These are phyloP conservation scores for Pezicula neosporulosa DNA, from an alignment of 2,329 filamentous ascomycete genomes.

Conservation along the genomic window DNA sequence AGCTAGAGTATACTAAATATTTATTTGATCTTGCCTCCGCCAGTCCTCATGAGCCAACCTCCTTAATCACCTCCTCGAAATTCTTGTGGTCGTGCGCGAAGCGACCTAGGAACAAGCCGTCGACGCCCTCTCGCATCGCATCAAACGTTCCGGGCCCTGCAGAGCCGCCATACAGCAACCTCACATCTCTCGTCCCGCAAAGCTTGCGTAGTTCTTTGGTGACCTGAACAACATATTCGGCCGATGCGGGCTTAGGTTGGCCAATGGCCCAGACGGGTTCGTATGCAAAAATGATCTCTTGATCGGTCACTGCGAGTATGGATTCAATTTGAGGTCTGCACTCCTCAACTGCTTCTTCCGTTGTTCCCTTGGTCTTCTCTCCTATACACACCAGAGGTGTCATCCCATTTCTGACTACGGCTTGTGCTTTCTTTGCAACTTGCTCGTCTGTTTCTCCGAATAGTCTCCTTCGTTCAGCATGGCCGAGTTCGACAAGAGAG, in stretches of 20 bases:
- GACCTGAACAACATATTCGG: constrained; percentile 70
- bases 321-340: constrained; percentile 63
- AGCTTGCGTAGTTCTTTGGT: constrained; percentile 35
- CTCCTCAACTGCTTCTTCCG: constrained; percentile 60
- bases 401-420: constrained; percentile 65
- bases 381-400: constrained; percentile 79
- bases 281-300: constrained; percentile 74
- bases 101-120: constrained; percentile 77
- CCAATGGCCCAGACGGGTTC: constrained; percentile 91
- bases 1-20: no score
- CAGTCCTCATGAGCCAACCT: constrained; percentile 47
- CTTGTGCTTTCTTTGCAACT: constrained; percentile 66
- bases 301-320: constrained; percentile 58
- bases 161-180: constrained; percentile 79
- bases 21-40: background rate
- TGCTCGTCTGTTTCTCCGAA: constrained; percentile 72
- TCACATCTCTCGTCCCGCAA: constrained; percentile 57
- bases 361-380: constrained; percentile 52
- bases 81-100: constrained; percentile 76
- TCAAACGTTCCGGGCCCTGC: constrained; percentile 76
- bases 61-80: constrained; percentile 67
- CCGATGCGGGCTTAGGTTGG: constrained; percentile 64
- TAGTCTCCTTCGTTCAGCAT: constrained; percentile 71
- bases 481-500: constrained; percentile 72
- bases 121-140: constrained; percentile 64